Conservation (phyloP, 495 filamentous ascomycete genomes). For the Lasiosphaeria hispida region DNA sequence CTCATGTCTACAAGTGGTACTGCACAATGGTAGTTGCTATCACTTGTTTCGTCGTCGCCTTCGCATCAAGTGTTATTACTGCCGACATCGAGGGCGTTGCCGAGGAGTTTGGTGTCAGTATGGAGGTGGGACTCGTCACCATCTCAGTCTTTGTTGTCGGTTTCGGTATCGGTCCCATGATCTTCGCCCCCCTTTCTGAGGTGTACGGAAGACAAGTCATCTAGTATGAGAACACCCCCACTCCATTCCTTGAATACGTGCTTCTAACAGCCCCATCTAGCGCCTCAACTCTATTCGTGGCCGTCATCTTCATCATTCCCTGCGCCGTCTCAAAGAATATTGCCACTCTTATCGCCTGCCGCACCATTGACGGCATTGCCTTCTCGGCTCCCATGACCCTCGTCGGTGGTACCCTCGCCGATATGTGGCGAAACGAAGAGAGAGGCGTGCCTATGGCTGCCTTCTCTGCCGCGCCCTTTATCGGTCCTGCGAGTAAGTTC, state of each 20-base stretch:
- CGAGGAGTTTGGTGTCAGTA: constrained; percentile 58
- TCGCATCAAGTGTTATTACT: constrained; percentile 64
- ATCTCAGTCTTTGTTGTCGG: constrained; percentile 77
- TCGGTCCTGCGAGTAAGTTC: constrained; percentile 64
- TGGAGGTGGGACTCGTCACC: constrained; percentile 63
- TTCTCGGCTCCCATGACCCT: constrained; percentile 83
- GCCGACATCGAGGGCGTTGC: constrained; percentile 61
- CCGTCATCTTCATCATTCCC: constrained; percentile 74
- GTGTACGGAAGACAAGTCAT: constrained; percentile 66
- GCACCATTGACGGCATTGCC: constrained; percentile 74
- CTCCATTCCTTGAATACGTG: neutral
- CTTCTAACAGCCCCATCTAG: constrained; percentile 14
- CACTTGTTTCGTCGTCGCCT: constrained; percentile 65
- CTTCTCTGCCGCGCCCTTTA: constrained; percentile 75
- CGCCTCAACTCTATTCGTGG: constrained; percentile 57
- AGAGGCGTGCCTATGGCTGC: constrained; percentile 84
- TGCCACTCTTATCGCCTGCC: constrained; percentile 67
- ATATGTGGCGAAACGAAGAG: constrained; percentile 79
- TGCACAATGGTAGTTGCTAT: constrained; percentile 64
- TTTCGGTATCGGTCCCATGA: constrained; percentile 80
- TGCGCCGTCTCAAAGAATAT: constrained; percentile 75
- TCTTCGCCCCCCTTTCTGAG: constrained; percentile 75
- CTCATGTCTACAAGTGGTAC: constrained; percentile 62
- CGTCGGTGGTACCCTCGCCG: constrained; percentile 76
- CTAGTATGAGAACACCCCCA: constrained; percentile 41